Evolutionary conservation across 1,139 yeast species (phyloP).

Genomic region (Citeromyces hawaiiensis): DNA sequence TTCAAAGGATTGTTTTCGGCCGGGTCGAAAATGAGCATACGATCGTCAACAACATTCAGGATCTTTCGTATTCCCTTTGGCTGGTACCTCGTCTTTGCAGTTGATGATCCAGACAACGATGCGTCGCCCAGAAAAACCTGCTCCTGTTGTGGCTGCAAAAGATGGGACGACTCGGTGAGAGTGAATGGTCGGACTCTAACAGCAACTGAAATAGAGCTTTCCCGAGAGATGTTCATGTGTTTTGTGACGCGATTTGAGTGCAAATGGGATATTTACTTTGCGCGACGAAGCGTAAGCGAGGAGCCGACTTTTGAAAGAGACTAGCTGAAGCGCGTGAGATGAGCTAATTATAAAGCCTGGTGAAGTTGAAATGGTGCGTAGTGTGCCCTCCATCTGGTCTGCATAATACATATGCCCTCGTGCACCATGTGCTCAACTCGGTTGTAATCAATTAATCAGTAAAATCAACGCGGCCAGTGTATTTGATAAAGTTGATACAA

Average conservation of each 20-base stretch:
- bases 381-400: too few species aligned
- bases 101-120: slow-evolving; percentile 21
- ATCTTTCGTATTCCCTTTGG: slow-evolving; percentile 57
- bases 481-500: too few species aligned
- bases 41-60: slow-evolving; percentile 74
- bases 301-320: too few species aligned
- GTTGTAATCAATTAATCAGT: too few species aligned
- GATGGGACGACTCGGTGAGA: slow-evolving; percentile 31
- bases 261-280: too few species aligned
- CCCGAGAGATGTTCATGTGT: slow-evolving; percentile 19
- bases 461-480: too few species aligned
- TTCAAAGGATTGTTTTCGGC: slow-evolving; percentile 60
- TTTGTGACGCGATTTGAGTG: slow-evolving; percentile 1
- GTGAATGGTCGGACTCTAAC: slow-evolving; percentile 85
- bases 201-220: slow-evolving; percentile 65
- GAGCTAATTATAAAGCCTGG: too few species aligned
- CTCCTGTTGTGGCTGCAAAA: slow-evolving; percentile 21
- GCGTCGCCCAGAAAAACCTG: slow-evolving; percentile 44
- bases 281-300: too few species aligned
- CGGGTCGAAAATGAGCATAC: slow-evolving; percentile 85
- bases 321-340: too few species aligned
- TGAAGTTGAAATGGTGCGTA: too few species aligned
- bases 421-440: too few species aligned
- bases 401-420: too few species aligned
- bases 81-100: slow-evolving; percentile 13